These are phyloP conservation scores for Gardenia jasminoides DNA, from an alignment of 257 asterid genomes.

Conservation along the genomic window DNA sequence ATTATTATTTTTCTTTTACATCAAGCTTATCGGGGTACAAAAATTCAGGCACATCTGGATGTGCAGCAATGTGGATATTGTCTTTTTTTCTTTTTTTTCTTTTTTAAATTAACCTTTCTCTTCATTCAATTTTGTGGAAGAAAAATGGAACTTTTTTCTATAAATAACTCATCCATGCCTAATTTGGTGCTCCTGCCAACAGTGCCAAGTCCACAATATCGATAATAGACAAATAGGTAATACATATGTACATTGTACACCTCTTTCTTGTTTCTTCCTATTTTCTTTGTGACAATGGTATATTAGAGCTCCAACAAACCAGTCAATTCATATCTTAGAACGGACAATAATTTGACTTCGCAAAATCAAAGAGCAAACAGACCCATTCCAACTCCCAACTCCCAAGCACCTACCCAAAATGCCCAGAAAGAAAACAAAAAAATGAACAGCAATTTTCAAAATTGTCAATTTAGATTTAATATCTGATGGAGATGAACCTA, in stretches of 20 bases:
- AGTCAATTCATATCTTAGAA: not conserved
- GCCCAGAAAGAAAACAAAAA: not conserved
- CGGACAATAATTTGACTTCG: not conserved
- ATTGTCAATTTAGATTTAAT: not conserved
- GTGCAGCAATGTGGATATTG: not conserved
- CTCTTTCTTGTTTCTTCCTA: no score
- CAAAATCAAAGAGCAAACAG: not conserved
- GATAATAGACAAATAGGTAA: no score
- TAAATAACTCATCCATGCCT: not conserved
- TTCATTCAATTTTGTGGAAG: not conserved
- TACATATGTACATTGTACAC: no score
- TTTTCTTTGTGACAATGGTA: no score
- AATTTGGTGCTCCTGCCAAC: not conserved
- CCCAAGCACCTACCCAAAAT: not conserved
- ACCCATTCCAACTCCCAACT: not conserved
- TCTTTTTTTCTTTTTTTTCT: not conserved
- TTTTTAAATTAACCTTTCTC: not conserved
- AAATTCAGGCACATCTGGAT: not conserved
- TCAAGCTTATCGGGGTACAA: not conserved
- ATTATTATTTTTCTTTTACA: not conserved
- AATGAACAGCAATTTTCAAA: not conserved
- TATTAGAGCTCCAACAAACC: no score
- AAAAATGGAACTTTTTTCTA: not conserved
- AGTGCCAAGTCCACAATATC: no score
- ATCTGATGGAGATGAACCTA: not conserved